phyloP scores from a whole-genome alignment of 495 filamentous ascomycete genomes.

The Aspergillus diversus region DNA sequence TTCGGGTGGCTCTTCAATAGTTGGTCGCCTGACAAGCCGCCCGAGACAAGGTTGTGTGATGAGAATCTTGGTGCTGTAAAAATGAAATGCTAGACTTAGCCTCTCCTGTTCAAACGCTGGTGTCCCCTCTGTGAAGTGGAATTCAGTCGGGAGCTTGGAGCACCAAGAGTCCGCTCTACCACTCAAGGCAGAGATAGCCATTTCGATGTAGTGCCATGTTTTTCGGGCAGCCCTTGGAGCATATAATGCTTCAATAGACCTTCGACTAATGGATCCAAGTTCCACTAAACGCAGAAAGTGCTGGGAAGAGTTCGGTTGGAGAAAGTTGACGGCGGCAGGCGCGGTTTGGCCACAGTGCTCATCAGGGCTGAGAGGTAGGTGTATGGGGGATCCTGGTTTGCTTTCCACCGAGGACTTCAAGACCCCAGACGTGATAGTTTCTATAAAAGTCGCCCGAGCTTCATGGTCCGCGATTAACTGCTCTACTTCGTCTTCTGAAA shows the following conservation, averaged over 20 bases:
- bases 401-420: slow-evolving; percentile 8
- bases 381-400: slow-evolving; percentile 1
- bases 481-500: slow-evolving; percentile 32
- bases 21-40: slow-evolving; percentile 42
- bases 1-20: slow-evolving; percentile 24
- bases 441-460: slow-evolving; percentile 30
- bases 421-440: slow-evolving; percentile 10
- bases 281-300: slow-evolving; percentile 49
- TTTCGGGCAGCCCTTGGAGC: slow-evolving; percentile 51
- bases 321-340: slow-evolving; percentile 23
- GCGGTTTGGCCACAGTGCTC: slow-evolving; percentile 26
- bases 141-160: slow-evolving; percentile 44
- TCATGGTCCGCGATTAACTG: slow-evolving; percentile 36
- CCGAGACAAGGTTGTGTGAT: slow-evolving; percentile 62
- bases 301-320: slow-evolving; percentile 39
- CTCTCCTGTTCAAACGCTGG: slow-evolving; percentile 29
- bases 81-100: slow-evolving; percentile 49
- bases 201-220: slow-evolving; percentile 57
- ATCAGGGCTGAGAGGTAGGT: background rate
- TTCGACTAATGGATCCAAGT: slow-evolving; percentile 49
- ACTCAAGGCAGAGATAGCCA: slow-evolving; percentile 49
- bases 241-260: slow-evolving; percentile 55
- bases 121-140: slow-evolving; percentile 42
- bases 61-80: slow-evolving; percentile 57
- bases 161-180: slow-evolving; percentile 53